phyloP scores from a whole-genome alignment of 2,329 filamentous ascomycete genomes.

The Pseudocercospora fijiensis region DNA sequence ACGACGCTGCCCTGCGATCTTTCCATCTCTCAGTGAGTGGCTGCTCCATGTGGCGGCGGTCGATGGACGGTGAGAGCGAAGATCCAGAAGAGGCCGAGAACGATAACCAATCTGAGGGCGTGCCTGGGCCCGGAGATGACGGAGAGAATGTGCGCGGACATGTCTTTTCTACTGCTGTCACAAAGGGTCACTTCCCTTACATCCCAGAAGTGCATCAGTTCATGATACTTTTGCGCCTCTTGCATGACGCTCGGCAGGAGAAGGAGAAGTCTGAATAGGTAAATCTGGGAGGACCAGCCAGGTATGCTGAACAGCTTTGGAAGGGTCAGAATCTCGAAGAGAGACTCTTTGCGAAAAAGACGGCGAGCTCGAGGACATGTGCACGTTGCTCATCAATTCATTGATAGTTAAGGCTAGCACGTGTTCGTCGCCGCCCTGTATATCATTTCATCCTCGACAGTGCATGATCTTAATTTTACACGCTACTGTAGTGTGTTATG shows the following conservation, averaged over 20 bases:
- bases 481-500: neutral
- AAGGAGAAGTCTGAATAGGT: neutral
- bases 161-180: neutral
- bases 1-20: neutral
- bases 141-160: neutral
- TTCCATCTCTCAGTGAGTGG: neutral
- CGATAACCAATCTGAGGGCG: too few relatives aligned
- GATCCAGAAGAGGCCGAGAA: too few relatives aligned
- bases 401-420: neutral
- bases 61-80: neutral
- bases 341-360: too few relatives aligned
- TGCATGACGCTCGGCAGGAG: neutral
- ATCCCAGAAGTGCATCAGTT: neutral
- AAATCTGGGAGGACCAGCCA: too few relatives aligned
- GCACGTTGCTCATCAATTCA: neutral
- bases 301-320: too few relatives aligned
- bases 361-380: too few relatives aligned
- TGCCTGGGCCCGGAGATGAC: too few relatives aligned
- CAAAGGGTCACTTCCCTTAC: neutral
- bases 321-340: too few relatives aligned
- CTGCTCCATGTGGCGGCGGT: neutral
- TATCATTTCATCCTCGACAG: neutral
- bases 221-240: neutral
- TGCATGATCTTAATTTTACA: neutral
- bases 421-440: neutral